phyloP scores from a whole-genome alignment of 352 stramenopile genomes.

The Blastocystis sp. region DNA sequence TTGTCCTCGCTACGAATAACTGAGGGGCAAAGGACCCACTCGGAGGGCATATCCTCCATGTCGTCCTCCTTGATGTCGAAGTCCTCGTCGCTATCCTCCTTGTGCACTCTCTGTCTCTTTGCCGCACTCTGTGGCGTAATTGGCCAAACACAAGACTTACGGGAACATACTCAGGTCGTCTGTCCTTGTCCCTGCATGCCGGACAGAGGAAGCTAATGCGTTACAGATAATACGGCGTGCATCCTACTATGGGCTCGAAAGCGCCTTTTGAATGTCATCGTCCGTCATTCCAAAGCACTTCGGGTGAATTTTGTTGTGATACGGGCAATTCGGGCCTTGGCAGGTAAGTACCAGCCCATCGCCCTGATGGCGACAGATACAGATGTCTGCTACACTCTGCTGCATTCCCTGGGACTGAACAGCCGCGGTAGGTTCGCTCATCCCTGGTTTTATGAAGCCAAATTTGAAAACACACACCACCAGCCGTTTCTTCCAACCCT shows the following conservation, averaged over 20 bases:
- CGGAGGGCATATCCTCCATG: slow-evolving; percentile 59
- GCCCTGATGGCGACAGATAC: slow-evolving; percentile 32
- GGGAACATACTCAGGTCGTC: not conserved
- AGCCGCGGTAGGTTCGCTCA: not conserved
- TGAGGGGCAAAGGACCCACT: not conserved
- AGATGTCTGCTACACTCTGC: slow-evolving; percentile 18
- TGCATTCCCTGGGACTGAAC: not conserved
- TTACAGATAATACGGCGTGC: not conserved
- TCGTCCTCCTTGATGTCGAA: slow-evolving; percentile 47
- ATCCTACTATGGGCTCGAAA: slow-evolving; percentile 21
- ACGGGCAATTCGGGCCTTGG: slow-evolving; percentile 9
- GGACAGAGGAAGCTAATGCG: slow-evolving; percentile 51
- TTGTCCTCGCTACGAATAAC: slow-evolving; percentile 47
- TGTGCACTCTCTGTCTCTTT: slow-evolving; percentile 17
- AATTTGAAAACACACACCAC: slow-evolving; percentile 24
- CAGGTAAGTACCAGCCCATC: slow-evolving; percentile 35
- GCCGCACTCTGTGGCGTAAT: not conserved
- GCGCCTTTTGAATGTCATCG: slow-evolving; percentile 26
- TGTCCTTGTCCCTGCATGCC: not conserved
- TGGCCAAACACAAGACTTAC: not conserved
- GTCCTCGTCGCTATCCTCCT: slow-evolving; percentile 57
- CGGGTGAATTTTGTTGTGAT: slow-evolving; percentile 57
- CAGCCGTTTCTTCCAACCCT: not conserved
- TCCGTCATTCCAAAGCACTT: slow-evolving; percentile 58
- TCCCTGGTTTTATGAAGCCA: slow-evolving; percentile 1